Evolutionary conservation across 2,329 filamentous ascomycete genomes (phyloP).

Genomic region (Trematosphaeria pertusa): DNA sequence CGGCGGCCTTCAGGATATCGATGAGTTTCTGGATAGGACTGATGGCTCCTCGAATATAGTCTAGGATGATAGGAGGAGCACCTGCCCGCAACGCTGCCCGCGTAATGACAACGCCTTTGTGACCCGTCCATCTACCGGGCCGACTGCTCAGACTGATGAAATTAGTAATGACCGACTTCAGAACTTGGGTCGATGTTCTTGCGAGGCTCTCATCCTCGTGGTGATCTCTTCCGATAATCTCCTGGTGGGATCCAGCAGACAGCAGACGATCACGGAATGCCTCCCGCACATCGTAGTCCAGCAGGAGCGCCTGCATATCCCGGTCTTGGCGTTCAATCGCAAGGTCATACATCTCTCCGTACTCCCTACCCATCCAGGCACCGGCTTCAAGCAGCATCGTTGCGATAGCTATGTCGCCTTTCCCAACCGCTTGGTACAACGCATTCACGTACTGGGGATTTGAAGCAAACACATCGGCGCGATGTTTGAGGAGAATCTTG

Average conservation of each 20-base stretch:
- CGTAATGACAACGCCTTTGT: constrained; percentile 6
- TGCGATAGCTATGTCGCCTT: constrained; percentile 11
- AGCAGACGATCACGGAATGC: too few species aligned
- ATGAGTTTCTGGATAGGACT: constrained; percentile 6
- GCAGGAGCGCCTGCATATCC: constrained; percentile 13
- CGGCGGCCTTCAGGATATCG: constrained; percentile 6
- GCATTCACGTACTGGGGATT: constrained; percentile 19
- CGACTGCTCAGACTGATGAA: constrained; percentile 1
- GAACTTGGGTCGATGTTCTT: background rate
- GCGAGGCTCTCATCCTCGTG: background rate
- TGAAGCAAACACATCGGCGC: constrained; percentile 16
- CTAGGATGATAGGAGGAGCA: constrained; percentile 5
- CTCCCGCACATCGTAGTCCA: constrained; percentile 19
- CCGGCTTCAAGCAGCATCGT: constrained; percentile 20
- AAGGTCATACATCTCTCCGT: constrained; percentile 20
- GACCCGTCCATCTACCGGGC: constrained; percentile 3
- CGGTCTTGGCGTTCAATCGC: constrained; percentile 15
- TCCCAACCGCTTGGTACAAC: constrained; percentile 20
- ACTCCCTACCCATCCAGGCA: constrained; percentile 25
- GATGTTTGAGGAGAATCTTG: constrained; percentile 9
- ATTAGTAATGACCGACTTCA: constrained; percentile 1
- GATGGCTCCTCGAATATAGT: constrained; percentile 7
- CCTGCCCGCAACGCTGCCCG: constrained; percentile 4
- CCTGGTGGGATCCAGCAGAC: background rate
- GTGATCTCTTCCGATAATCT: background rate